Evolutionary conservation across 2,329 filamentous ascomycete species (phyloP), one percentile per base, ranked within the genome.

Genomic region (Lecanicillium sp.): DNA sequence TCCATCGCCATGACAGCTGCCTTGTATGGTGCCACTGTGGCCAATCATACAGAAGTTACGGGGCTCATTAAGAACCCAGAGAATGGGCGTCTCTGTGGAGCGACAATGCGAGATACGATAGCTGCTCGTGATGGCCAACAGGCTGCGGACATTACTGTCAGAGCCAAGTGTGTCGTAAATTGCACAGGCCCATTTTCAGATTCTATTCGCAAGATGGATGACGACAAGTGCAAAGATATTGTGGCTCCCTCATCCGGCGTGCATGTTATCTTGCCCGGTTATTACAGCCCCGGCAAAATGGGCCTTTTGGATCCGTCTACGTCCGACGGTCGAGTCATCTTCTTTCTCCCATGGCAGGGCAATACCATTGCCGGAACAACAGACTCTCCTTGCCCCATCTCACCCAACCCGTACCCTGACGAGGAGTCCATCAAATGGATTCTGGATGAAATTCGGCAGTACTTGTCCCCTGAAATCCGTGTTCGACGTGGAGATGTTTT

Each of bases 291-390:
- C 31, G 73, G 80, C 15, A 82, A 88, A 54, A 92, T 94, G 85
- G 87, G 87, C 44, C 70, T 94, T 29, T 85, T 94, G 51, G 87
- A 94, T 52, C 86, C 87, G 5, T 78, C 79, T 29, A 92, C 87
- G 2, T 94, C 86, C 2, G 87, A 94, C 54, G 87, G 87, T 15
- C 78, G 87, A 56, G 87, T 94, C 35, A 90, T 94, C 54, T 94
- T 94, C 75, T 94, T 94, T 71, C 71, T 94, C 29, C 87, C 87
- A 16, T 94, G 87, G 87, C 86, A 94, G 64, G 86, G 86, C 35
- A 92, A 92, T 64, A 94, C 86, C 12, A 92, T 94, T 54, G 87
- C 86, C 33, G 87, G 87, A 44, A 94, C 87, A 5, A 94, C 86
- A 7, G 87, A 94, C 55, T 80, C 83, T 29, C 80, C 85, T 3